phyloP scores from a whole-genome alignment of 192 early-diverging fungal genomes.

The Cladochytrium replicatum region DNA sequence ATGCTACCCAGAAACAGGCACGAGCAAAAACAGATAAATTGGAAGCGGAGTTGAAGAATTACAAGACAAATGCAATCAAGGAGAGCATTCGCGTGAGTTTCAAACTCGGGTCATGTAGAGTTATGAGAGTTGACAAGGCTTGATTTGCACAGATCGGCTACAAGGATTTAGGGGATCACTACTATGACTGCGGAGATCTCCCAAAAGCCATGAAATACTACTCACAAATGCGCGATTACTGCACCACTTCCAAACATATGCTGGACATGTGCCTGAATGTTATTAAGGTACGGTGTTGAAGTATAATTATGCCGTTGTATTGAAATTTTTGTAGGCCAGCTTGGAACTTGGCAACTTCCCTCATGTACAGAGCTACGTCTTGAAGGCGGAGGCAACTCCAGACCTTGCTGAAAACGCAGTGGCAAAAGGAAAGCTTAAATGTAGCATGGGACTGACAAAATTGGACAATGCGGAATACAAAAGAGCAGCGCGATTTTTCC shows the following conservation, averaged over 20 bases:
- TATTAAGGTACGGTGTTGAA: constrained; percentile 73
- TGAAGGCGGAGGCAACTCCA: constrained; percentile 55
- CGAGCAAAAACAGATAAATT: constrained; percentile 48
- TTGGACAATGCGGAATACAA: constrained; percentile 51
- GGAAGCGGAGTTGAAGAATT: constrained; percentile 67
- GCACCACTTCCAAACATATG: constrained; percentile 61
- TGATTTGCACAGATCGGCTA: constrained; percentile 64
- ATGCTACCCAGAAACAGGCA: constrained; percentile 29
- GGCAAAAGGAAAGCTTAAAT: constrained; percentile 60
- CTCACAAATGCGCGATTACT: constrained; percentile 61
- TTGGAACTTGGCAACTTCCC: constrained; percentile 57
- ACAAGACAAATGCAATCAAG: constrained; percentile 69
- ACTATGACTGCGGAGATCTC: constrained; percentile 61
- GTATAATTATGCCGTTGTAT: too few relatives aligned
- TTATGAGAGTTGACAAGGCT: too few relatives aligned
- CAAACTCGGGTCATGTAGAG: too few relatives aligned
- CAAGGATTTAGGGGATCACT: constrained; percentile 71
- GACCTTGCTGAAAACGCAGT: constrained; percentile 57
- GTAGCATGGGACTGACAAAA: constrained; percentile 52
- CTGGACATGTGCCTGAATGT: constrained; percentile 74
- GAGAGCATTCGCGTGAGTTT: constrained; percentile 75
- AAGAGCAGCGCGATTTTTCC: constrained; percentile 47
- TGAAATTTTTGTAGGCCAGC: constrained; percentile 37
- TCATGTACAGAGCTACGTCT: constrained; percentile 58
- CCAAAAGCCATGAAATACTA: constrained; percentile 57